Evolutionary conservation across 441 rosid genomes (phyloP).

Genomic region (Corymbia calophylla): DNA sequence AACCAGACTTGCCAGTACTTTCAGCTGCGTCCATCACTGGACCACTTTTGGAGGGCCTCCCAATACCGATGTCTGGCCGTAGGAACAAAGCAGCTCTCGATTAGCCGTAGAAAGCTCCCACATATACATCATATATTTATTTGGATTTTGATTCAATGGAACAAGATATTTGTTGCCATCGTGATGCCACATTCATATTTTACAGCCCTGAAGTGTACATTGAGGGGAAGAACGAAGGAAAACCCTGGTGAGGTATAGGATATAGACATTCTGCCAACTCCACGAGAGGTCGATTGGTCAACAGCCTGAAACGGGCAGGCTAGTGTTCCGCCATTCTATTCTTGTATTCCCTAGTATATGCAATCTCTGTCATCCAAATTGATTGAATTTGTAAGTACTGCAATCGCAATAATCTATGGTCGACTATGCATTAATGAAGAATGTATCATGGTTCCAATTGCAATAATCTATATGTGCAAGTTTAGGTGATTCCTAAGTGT

Average conservation of each 20-base stretch:
- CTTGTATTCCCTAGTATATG: background rate
- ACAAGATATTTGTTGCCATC: background rate
- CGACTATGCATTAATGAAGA: background rate
- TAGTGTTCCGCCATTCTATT: background rate
- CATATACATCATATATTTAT: background rate
- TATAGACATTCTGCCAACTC: background rate
- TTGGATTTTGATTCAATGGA: background rate
- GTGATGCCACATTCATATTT: background rate
- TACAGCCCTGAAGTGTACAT: background rate
- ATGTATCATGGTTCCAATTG: background rate
- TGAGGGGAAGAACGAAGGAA: background rate
- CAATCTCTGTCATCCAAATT: background rate
- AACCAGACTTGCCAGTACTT: conserved; percentile 50
- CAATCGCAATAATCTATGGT: background rate
- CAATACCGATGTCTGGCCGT: conserved; percentile 55
- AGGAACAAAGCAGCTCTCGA: conserved; percentile 68
- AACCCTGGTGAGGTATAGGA: background rate
- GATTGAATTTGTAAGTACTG: background rate
- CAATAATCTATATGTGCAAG: background rate
- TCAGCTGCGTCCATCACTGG: conserved; percentile 44
- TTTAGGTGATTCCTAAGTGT: background rate
- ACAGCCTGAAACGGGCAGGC: background rate
- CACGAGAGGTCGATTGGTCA: background rate
- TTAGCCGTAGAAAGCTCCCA: conserved; percentile 15
- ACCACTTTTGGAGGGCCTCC: conserved; percentile 72